phyloP scores from a whole-genome alignment of 768 basidiomycete species.

The Phylloporus rhodoxanthus region DNA sequence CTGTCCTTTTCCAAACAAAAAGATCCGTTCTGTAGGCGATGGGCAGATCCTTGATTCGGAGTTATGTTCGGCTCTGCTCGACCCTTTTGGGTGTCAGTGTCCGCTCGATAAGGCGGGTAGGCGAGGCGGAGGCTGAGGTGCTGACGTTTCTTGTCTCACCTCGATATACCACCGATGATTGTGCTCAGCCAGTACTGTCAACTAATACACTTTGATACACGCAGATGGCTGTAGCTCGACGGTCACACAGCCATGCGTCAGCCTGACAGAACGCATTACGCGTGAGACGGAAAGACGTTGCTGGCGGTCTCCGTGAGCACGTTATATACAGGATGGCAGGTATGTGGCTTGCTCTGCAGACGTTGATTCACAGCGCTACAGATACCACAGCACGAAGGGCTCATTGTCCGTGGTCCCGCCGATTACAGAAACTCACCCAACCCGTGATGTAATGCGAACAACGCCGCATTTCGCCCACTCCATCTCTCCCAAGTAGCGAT shows the following conservation, averaged over 20 bases:
- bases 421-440: background rate
- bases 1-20: slow-evolving; percentile 4
- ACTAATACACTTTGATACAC: background rate
- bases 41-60: background rate
- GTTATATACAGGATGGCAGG: slow-evolving; percentile 14
- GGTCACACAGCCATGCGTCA: background rate
- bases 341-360: slow-evolving; percentile 1
- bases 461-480: slow-evolving; percentile 11
- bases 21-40: background rate
- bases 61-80: background rate
- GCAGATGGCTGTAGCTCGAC: background rate
- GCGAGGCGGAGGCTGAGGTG: background rate
- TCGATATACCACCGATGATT: background rate
- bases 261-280: background rate
- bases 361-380: background rate
- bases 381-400: background rate
- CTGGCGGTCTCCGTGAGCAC: background rate
- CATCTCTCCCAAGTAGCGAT: background rate
- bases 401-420: slow-evolving; percentile 13
- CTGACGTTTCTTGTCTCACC: background rate
- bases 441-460: slow-evolving; percentile 13
- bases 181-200: background rate
- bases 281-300: background rate
- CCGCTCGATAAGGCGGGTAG: background rate
- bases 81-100: background rate